phyloP scores from a whole-genome alignment of 495 filamentous ascomycete species.

The Hyaloscypha variabilis region DNA sequence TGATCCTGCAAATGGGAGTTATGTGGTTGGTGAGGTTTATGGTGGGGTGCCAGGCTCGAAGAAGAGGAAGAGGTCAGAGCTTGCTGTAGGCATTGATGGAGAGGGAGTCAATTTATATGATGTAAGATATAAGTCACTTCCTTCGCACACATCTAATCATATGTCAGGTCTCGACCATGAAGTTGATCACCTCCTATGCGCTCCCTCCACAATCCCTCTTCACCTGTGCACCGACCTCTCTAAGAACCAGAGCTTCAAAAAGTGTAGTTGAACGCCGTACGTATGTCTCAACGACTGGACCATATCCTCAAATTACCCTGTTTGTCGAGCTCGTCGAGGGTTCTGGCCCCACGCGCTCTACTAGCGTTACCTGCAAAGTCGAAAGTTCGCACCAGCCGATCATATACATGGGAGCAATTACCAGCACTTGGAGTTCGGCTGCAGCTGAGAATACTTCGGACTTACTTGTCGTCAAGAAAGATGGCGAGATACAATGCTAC shows the following conservation, averaged over 20 bases:
- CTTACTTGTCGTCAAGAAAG: conserved; percentile 37
- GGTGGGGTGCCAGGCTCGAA: conserved; percentile 66
- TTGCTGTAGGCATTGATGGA: conserved; percentile 85
- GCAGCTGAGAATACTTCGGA: conserved; percentile 17
- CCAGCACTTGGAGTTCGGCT: conserved; percentile 4
- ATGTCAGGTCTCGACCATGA: conserved; percentile 72
- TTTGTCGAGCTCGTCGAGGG: conserved; percentile 52
- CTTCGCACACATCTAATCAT: conserved; percentile 65
- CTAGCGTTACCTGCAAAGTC: conserved; percentile 19
- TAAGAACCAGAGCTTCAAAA: conserved; percentile 60
- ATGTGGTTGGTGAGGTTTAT: conserved; percentile 70
- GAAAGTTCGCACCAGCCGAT: conserved; percentile 20
- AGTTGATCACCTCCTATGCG: conserved; percentile 81
- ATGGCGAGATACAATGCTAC: conserved; percentile 55
- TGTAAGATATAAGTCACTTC: conserved; percentile 63
- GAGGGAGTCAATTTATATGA: conserved; percentile 93
- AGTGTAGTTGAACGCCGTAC: conserved; percentile 68
- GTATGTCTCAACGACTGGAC: conserved; percentile 55
- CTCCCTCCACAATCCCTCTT: conserved; percentile 80
- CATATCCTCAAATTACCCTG: conserved; percentile 45
- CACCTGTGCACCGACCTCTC: conserved; percentile 74
- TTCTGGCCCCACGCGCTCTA: background rate
- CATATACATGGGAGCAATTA: conserved; percentile 23
- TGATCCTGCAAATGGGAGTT: conserved; percentile 58
- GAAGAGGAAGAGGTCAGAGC: conserved; percentile 84